These are phyloP conservation scores for Colletotrichum brevisporum DNA, from an alignment of 2,329 filamentous ascomycete species.

Conservation along the genomic window DNA sequence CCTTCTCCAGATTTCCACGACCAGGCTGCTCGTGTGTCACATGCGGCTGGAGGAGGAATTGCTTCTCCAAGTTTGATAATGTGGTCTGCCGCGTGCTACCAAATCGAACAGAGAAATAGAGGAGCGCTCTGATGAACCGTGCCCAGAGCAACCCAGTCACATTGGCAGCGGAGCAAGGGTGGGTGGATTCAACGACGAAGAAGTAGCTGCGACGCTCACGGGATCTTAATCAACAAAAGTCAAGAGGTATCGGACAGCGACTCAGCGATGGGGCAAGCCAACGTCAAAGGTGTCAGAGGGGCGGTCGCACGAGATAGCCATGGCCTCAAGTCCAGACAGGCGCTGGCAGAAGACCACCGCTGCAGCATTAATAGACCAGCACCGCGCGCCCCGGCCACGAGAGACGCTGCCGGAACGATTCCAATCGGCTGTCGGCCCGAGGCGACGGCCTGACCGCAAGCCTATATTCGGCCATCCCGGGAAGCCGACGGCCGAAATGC, in stretches of 20 bases:
- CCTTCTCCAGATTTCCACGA: no score
- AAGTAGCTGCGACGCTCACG: no score
- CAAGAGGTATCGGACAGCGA: no score
- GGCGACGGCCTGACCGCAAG: not conserved
- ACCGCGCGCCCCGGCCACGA: not conserved
- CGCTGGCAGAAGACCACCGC: not conserved
- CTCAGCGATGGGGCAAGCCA: no score
- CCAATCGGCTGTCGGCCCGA: constrained; percentile 9
- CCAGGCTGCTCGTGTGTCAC: no score
- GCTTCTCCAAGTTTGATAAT: not conserved
- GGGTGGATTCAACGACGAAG: no score
- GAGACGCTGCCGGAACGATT: not conserved
- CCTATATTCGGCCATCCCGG: no score
- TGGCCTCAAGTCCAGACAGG: not conserved
- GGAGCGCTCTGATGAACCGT: constrained; percentile 4
- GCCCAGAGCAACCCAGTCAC: no score
- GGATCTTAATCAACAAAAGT: no score
- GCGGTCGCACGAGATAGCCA: not conserved
- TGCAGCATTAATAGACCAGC: not conserved
- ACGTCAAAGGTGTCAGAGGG: not conserved
- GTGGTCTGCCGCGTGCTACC: constrained; percentile 18
- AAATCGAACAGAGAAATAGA: constrained; percentile 17
- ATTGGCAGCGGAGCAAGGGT: no score
- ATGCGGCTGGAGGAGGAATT: no score
- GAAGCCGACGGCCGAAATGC: no score